Percentiles rank a stretch among this genome's conserved stretches.
Conservation (phyloP, 345 rosid species). For the Bruguiera gymnorhiza region DNA sequence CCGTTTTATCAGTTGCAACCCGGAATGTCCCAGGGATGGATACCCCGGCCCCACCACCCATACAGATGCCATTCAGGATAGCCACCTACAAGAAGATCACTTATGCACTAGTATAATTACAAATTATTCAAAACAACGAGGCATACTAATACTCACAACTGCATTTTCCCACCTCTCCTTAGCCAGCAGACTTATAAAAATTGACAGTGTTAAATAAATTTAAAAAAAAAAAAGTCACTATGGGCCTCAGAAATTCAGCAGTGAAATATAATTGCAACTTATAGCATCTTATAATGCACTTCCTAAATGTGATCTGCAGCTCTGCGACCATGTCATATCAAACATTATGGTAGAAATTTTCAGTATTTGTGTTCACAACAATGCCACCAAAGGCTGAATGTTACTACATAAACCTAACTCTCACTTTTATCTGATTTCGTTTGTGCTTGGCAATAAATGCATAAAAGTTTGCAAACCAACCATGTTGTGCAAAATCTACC, state of each 20-base stretch:
- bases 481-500: background rate
- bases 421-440: no score
- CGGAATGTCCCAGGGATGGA: constrained; percentile 88
- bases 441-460: no score
- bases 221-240: no score
- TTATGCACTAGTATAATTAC: background rate
- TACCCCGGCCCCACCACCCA: constrained; percentile 98
- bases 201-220: no score
- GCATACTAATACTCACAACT: no score
- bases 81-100: constrained; percentile 55
- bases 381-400: no score
- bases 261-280: background rate
- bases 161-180: no score
- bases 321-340: background rate
- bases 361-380: no score
- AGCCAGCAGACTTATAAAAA: no score
- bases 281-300: background rate
- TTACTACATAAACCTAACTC: no score
- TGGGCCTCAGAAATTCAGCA: background rate
- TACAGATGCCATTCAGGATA: constrained; percentile 76
- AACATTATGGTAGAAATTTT: background rate
- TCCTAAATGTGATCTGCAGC: background rate
- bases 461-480: no score
- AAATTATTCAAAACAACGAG: no score
- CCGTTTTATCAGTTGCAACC: constrained; percentile 79